Base-by-base conservation (phyloP, 2,329 filamentous ascomycete genomes). In the Ophiostoma novo-ulmi region DNA sequence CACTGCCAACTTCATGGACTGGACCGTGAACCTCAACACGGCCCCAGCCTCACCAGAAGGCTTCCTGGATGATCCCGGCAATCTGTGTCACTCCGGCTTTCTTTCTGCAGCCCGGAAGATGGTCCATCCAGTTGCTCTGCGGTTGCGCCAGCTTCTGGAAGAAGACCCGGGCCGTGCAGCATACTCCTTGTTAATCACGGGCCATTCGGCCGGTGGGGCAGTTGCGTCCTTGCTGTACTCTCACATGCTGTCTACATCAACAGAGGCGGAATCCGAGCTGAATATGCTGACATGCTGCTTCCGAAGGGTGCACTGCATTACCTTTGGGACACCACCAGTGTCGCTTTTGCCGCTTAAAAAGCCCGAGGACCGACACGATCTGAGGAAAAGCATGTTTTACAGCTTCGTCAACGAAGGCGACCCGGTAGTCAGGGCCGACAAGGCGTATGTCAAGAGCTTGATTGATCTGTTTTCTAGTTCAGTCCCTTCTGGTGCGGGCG, bases 391-490 rank as follows among this genome's bases (percentile, higher is more conserved):
- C 71, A 77, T 94, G 5, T 97, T 97, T 77, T 84, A 92, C 69
- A 87, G 86, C 61, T 93, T 97, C 77, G 83, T 94, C 75, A 97
- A 97, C 76, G 92, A 97, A 78, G 93, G 93, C 3, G 93, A 97
- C 74, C 92, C 91, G 0, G 91, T 97, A 0, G 84, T 87, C 0
- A 82, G 93, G 38, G 92, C 92, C 0, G 92, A 96, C 76, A 91
- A 88, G 78, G 85, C 87, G 0, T 94, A 96, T 75, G 83, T 96
- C 20, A 86, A 85, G 73, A 91, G 87, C 44, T 81, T 96, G 11
- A 79, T 95, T 0, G 88, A 91, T 72, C 82, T 96, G 0, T 90
- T 92, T 71, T 85, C 88, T 0, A 83, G 85, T 0, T 87, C 91
- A 0, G 79, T 84, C 88, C 89, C 1, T 36, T 64, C 48, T 64